Evolutionary conservation across 208 protist genomes (phyloP).

Genomic region (Trypanosoma congolense): DNA sequence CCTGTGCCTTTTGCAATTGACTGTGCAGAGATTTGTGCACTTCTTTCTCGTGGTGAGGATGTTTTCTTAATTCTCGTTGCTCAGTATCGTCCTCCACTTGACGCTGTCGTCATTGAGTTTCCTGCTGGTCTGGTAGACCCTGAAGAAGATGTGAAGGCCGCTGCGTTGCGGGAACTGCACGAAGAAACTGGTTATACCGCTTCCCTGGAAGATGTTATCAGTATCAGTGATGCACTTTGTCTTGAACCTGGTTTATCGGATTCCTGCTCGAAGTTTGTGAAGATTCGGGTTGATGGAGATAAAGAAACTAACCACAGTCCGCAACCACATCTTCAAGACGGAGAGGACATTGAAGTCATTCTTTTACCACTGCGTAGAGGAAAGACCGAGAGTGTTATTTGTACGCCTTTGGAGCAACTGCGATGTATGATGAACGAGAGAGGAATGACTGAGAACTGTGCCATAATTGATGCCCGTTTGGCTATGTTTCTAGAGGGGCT

Average conservation of each 20-base stretch:
- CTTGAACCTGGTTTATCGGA: constrained; percentile 69
- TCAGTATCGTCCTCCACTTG: constrained; percentile 79
- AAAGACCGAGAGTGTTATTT: neutral
- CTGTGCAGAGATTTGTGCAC: constrained; percentile 65
- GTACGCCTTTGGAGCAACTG: constrained; percentile 22
- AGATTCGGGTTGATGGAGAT: constrained; percentile 44
- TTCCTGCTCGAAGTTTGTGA: constrained; percentile 61
- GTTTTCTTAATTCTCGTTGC: constrained; percentile 66
- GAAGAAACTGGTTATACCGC: constrained; percentile 82
- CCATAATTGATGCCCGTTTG: constrained; percentile 62
- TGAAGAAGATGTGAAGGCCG: constrained; percentile 37
- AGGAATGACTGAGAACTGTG: constrained; percentile 19
- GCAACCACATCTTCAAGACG: constrained; percentile 52
- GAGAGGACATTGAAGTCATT: constrained; percentile 77
- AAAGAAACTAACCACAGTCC: constrained; percentile 44
- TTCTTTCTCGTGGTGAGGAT: constrained; percentile 26
- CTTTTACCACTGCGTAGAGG: constrained; percentile 36
- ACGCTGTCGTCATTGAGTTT: constrained; percentile 68
- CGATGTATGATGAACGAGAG: constrained; percentile 25
- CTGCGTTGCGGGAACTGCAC: constrained; percentile 73
- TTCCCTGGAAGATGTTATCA: constrained; percentile 29
- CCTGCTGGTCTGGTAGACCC: constrained; percentile 76
- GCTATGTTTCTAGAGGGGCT: constrained; percentile 48
- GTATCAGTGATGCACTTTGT: constrained; percentile 35
- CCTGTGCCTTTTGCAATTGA: constrained; percentile 50